Evolutionary conservation across 179 eudicot species (phyloP).

Genomic region (Silene noctiflora): DNA sequence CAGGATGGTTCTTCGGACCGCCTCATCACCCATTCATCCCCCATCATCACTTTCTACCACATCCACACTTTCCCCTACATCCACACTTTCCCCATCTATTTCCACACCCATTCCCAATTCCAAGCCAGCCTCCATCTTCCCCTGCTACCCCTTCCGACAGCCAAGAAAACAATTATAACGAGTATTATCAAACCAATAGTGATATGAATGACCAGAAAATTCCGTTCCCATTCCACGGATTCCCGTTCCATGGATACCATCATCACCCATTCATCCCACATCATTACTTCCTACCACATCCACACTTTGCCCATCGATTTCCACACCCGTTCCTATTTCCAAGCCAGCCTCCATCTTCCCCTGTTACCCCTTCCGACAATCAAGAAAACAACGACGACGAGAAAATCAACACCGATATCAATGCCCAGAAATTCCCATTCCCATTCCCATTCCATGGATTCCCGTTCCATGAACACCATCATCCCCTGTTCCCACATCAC

Average conservation of each 20-base stretch:
- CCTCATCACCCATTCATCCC: neutral
- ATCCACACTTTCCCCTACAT: too few species aligned
- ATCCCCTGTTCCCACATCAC: too few species aligned
- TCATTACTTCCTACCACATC: neutral
- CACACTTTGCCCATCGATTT: neutral
- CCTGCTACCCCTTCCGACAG: neutral
- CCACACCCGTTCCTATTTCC: slow-evolving; percentile 3
- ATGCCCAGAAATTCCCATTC: neutral
- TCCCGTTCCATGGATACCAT: neutral
- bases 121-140: slow-evolving; percentile 11
- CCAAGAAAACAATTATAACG: neutral
- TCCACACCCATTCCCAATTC: slow-evolving; percentile 8
- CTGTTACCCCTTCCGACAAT: neutral
- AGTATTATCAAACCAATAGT: too few species aligned
- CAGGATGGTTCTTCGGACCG: too few species aligned
- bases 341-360: slow-evolving; percentile 12
- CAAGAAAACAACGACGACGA: neutral
- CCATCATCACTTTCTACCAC: too few species aligned
- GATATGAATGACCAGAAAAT: neutral
- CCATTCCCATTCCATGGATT: neutral
- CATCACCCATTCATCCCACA: neutral
- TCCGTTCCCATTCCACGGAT: neutral
- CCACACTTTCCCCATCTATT: slow-evolving; percentile 1
- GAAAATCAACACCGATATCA: neutral
- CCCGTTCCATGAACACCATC: too few species aligned